Evolutionary conservation across 2,329 filamentous ascomycete genomes (phyloP).

Genomic region (Stachybotrys chlorohalonatus): DNA sequence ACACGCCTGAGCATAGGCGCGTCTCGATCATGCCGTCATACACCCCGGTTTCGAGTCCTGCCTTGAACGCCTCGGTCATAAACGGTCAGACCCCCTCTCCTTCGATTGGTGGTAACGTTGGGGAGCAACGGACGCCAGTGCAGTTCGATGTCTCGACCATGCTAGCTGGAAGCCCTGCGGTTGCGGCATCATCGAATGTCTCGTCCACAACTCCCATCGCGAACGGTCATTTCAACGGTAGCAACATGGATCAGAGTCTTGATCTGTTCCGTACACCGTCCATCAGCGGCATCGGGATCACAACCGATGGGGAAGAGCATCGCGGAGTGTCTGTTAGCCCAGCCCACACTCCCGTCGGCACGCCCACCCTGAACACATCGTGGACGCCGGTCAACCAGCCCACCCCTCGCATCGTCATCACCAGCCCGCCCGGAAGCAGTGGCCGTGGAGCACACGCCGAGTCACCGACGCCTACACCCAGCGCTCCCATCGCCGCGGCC

Average conservation of each 20-base stretch:
- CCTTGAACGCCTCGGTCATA: too few species aligned
- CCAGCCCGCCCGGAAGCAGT: slow-evolving; percentile 1
- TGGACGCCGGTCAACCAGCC: slow-evolving; percentile 17
- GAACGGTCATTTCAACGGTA: not conserved
- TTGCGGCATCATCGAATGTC: too few species aligned
- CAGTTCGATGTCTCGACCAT: too few species aligned
- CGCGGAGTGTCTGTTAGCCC: not conserved
- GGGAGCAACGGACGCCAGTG: too few species aligned
- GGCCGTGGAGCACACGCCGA: not conserved
- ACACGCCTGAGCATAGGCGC: not conserved
- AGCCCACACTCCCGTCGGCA: slow-evolving; percentile 1
- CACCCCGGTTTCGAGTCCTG: not conserved
- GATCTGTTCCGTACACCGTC: slow-evolving; percentile 3
- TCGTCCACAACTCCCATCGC: not conserved
- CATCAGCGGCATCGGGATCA: not conserved
- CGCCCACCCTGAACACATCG: slow-evolving; percentile 8
- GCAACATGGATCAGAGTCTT: not conserved
- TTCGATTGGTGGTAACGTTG: too few species aligned
- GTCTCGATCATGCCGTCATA: not conserved
- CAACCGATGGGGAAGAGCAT: not conserved
- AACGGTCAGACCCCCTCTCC: too few species aligned
- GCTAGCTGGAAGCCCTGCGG: too few species aligned
- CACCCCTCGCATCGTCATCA: slow-evolving; percentile 4
- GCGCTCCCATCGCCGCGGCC: not conserved
- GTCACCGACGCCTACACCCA: not conserved